Base-by-base conservation (phyloP, 1,284 basidiomycete genomes). In the Marasmius oreades region DNA sequence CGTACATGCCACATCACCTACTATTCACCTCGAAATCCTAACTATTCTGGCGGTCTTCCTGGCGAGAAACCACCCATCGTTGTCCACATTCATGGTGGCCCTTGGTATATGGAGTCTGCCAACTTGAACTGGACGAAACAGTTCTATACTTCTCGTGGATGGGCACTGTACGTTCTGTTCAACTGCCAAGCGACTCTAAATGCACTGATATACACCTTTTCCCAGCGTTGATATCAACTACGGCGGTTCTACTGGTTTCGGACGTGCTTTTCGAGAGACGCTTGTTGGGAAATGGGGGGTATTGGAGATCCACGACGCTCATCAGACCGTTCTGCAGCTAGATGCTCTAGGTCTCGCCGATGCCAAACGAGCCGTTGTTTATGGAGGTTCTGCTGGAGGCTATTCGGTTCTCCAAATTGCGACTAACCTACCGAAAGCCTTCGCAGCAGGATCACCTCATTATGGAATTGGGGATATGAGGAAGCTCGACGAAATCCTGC, bases 341-440 rank as follows among this genome's bases (percentile, higher is more conserved):
- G 52, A 44, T 43, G 22, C 5, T 16, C 52, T 53, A 43, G 52
- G 52, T 20, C 26, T 53, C 18, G 52, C 42, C 23, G 52, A 53
- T 22, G 39, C 57, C 7, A 56, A 63, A 18, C 68, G 70, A 34
- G 68, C 66, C 5, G 65, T 66, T 2, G 69, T 73, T 53, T 72
- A 74, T n/a, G 79, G 79, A 12, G 67, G 72, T 1, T 79, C 77
- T 1, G 73, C 78, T 0, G 80, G 81, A n/a, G 81, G 82, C 1
- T 81, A 70, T 63, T 79, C 81, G 1, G 75, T 77, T 2, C 75
- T 84, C 5, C 71, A 71, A 11, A 66, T 74, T 5, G 68, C 77
- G 2, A 70, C 66, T 55, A 54, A 55, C 16, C 60, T 59, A 43
- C 69, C 67, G 6, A 60, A 66, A 24, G 56, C 63, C 1, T 80